Percentiles rank a stretch among this genome's conserved stretches.
These are phyloP conservation scores for Arthrobotrys conoides DNA, from an alignment of 2,329 filamentous ascomycete species.

Conservation along the genomic window DNA sequence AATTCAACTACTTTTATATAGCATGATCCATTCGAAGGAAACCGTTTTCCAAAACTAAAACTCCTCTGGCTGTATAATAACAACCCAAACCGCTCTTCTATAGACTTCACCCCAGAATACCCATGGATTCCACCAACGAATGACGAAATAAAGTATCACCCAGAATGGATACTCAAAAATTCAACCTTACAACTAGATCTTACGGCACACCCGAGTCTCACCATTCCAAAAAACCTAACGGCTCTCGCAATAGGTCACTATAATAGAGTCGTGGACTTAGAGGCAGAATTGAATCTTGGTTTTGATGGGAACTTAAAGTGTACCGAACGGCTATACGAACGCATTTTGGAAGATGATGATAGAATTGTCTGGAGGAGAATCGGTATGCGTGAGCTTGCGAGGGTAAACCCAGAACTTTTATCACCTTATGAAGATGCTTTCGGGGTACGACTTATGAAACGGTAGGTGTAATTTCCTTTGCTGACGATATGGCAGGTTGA, in stretches of 20 bases:
- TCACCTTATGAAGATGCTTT: conserved; percentile 26
- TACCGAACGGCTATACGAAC: conserved; percentile 15
- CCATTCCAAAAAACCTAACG: conserved; percentile 20
- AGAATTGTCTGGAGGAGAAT: conserved; percentile 23
- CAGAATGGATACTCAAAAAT: not conserved
- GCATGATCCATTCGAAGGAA: conserved; percentile 31
- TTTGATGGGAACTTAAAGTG: not conserved
- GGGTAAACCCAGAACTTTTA: conserved; percentile 17
- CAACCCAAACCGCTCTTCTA: not conserved
- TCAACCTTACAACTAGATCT: not conserved
- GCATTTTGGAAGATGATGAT: not conserved
- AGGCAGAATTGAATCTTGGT: not conserved
- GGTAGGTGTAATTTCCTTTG: conserved; percentile 1
- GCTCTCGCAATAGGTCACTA: conserved; percentile 24
- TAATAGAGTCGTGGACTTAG: not conserved
- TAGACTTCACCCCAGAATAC: conserved; percentile 10
- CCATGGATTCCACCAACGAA: conserved; percentile 33
- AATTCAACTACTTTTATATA: not conserved
- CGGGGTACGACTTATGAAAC: conserved; percentile 7
- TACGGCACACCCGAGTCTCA: not conserved
- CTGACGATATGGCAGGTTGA: not conserved
- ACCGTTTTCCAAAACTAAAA: conserved; percentile 14
- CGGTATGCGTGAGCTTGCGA: conserved; percentile 4
- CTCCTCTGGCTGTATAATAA: conserved; percentile 34
- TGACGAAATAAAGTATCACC: not conserved